Conservation (phyloP, 495 filamentous ascomycete species). For the Hypoxylon cercidicola region DNA sequence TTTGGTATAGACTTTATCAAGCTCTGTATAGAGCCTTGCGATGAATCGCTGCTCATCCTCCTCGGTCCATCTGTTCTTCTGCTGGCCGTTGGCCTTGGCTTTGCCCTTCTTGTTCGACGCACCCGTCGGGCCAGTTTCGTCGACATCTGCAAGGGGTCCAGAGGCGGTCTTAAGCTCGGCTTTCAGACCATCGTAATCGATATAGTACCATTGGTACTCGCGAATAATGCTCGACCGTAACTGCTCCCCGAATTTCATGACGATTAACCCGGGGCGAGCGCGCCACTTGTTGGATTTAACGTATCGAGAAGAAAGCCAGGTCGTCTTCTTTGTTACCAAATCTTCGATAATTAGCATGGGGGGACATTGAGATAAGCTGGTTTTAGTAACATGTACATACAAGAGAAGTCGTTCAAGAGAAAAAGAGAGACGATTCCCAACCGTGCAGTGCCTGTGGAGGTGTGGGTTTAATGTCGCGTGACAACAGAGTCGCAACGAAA, state of each 20-base stretch:
- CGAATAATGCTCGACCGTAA: conserved; percentile 91
- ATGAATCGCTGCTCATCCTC: conserved; percentile 94
- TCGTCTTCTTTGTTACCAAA: conserved; percentile 51
- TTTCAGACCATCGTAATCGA: conserved; percentile 95
- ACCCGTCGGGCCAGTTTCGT: conserved; percentile 30
- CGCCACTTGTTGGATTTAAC: conserved; percentile 37
- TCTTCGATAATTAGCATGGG: conserved; percentile 63
- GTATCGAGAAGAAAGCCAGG: conserved; percentile 45
- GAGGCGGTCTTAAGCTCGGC: conserved; percentile 80
- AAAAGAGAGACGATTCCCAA: conserved; percentile 3
- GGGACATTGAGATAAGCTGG: conserved; percentile 8
- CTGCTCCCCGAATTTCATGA: conserved; percentile 93
- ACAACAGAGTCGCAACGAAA: not conserved
- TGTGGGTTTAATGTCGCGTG: conserved; percentile 15
- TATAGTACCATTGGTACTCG: conserved; percentile 97
- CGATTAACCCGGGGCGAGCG: conserved; percentile 55
- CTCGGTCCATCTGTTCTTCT: conserved; percentile 79
- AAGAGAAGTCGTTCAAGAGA: conserved; percentile 20
- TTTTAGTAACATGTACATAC: conserved; percentile 20
- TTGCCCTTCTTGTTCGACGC: conserved; percentile 53
- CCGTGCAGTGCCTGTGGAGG: conserved; percentile 9
- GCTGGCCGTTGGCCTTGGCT: conserved; percentile 60
- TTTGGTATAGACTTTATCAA: conserved; percentile 97
- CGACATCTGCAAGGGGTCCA: conserved; percentile 53
- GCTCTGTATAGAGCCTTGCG: conserved; percentile 82